Conservation (phyloP, 169 alveolate genomes). For the Babesia caballi region DNA sequence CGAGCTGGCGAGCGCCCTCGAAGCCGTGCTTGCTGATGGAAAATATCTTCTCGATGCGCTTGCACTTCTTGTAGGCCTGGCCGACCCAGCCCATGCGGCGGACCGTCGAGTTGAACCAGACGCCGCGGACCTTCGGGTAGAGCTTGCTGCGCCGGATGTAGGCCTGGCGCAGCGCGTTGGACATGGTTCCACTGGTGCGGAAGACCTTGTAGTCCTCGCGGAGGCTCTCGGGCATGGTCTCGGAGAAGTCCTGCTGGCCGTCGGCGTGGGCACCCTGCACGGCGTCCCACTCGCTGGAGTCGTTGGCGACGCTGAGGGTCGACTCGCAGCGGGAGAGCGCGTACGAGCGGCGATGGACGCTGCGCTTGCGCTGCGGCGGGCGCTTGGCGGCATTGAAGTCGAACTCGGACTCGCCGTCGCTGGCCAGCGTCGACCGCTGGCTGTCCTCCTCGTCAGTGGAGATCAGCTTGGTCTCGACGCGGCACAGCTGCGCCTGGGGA, state of each 20-base stretch:
- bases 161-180: constrained; percentile 72
- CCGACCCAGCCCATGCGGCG: constrained; percentile 84
- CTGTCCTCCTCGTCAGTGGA: constrained; percentile 15
- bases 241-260: not conserved
- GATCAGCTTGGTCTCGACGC: constrained; percentile 5
- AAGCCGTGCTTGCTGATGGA: constrained; percentile 79
- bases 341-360: not conserved
- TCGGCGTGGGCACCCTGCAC: not conserved
- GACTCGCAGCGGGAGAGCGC: not conserved
- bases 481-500: not conserved
- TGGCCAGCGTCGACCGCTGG: not conserved
- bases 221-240: not conserved
- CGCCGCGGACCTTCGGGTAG: constrained; percentile 78
- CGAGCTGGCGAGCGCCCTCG: constrained; percentile 77
- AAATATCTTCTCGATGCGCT: constrained; percentile 77
- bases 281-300: not conserved
- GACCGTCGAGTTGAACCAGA: constrained; percentile 80
- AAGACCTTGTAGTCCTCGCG: constrained; percentile 5
- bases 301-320: not conserved
- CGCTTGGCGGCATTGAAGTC: not conserved
- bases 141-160: constrained; percentile 72
- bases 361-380: not conserved
- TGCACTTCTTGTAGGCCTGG: constrained; percentile 81
- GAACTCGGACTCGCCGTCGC: constrained; percentile 19
- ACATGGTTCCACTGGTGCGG: not conserved